Percentiles rank a stretch among this genome's conserved stretches.
phyloP scores from a whole-genome alignment of 1,139 yeast species.

The Candida sanyaensis region DNA sequence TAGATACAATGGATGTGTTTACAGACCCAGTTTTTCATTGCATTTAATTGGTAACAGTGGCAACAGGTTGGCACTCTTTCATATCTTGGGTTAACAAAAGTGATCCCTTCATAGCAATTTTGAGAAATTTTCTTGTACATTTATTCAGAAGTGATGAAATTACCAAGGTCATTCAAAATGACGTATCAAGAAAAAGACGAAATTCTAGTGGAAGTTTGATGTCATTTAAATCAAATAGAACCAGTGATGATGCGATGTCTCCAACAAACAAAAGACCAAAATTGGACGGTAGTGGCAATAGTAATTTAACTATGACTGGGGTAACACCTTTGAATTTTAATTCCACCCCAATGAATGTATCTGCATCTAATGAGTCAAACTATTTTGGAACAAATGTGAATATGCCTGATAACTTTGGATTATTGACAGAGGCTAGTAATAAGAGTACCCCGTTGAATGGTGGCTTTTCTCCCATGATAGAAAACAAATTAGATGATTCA shows the following conservation, averaged over 20 bases:
- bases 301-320: slow-evolving; percentile 1
- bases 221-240: slow-evolving; percentile 8
- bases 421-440: neutral
- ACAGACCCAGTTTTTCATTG: slow-evolving; percentile 39
- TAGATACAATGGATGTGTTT: slow-evolving; percentile 37
- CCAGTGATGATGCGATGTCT: slow-evolving; percentile 1
- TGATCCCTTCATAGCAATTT: slow-evolving; percentile 42
- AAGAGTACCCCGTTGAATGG: slow-evolving; percentile 9
- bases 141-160: slow-evolving; percentile 40
- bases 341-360: slow-evolving; percentile 3
- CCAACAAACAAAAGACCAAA: slow-evolving; percentile 3
- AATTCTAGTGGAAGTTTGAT: slow-evolving; percentile 11
- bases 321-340: neutral
- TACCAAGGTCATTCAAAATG: slow-evolving; percentile 30
- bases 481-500: slow-evolving; percentile 6
- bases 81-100: slow-evolving; percentile 45
- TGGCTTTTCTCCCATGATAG: slow-evolving; percentile 11
- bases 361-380: slow-evolving; percentile 4
- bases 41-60: slow-evolving; percentile 41
- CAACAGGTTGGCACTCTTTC: slow-evolving; percentile 47
- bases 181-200: slow-evolving; percentile 17
- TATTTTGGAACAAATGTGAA: slow-evolving; percentile 3
- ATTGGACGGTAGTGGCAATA: neutral
- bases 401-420: neutral
- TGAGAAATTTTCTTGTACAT: slow-evolving; percentile 38